Evolutionary conservation across 2,329 filamentous ascomycete genomes (phyloP).

Genomic region (Xylariaceae sp.): DNA sequence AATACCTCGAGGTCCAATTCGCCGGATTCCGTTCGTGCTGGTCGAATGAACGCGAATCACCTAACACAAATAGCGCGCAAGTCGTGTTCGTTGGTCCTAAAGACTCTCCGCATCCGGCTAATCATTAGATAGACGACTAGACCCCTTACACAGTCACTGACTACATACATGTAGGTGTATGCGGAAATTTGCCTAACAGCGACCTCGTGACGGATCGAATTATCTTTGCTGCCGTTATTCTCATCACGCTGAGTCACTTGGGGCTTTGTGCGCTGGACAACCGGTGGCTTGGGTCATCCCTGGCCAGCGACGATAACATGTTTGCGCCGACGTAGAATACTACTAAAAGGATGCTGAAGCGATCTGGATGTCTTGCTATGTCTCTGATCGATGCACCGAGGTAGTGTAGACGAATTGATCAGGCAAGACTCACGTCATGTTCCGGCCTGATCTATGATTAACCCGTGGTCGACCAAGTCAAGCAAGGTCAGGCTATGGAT

Average conservation of each 20-base stretch:
- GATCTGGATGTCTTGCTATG: slow-evolving; percentile 13
- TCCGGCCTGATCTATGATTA: slow-evolving; percentile 20
- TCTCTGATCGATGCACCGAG: slow-evolving; percentile 16
- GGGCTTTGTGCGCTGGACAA: slow-evolving; percentile 5
- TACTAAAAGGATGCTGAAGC: not conserved
- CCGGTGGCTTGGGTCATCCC: slow-evolving; percentile 12
- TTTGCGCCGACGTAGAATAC: not conserved
- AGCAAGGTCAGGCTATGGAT: slow-evolving; percentile 29
- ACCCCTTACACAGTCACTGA: not conserved
- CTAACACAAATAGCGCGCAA: slow-evolving; percentile 8
- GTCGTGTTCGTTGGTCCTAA: slow-evolving; percentile 3
- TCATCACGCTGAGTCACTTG: slow-evolving; percentile 7
- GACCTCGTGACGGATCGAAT: slow-evolving; percentile 13
- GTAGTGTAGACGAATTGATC: slow-evolving; percentile 4
- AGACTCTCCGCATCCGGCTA: slow-evolving; percentile 17
- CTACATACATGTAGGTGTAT: no score
- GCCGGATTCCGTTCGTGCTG: not conserved
- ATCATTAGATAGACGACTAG: slow-evolving; percentile 1
- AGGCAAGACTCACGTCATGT: slow-evolving; percentile 20
- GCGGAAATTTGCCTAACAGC: not conserved
- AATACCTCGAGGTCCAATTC: slow-evolving; percentile 2
- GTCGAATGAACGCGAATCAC: slow-evolving; percentile 5
- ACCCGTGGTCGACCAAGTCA: slow-evolving; percentile 14
- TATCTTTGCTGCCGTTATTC: slow-evolving; percentile 6
- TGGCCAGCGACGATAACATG: not conserved